Evolutionary conservation across 1,284 basidiomycete species (phyloP).

Genomic region (Mycena citricolor): DNA sequence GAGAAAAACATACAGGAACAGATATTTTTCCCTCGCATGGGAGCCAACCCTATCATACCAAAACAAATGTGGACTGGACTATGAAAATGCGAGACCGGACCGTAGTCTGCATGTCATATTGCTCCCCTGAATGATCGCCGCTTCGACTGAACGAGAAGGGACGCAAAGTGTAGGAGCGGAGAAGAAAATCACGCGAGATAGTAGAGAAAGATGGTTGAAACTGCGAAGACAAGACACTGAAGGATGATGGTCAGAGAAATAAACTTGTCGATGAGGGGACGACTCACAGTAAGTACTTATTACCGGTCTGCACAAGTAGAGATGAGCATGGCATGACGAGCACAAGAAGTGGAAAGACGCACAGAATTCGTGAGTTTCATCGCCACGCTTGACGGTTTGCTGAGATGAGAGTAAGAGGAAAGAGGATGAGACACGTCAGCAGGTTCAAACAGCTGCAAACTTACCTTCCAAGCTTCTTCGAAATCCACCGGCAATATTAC

Average conservation of each 20-base stretch:
- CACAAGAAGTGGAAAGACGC: constrained; percentile 35
- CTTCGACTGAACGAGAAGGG: constrained; percentile 58
- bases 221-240: constrained; percentile 9
- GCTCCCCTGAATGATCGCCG: constrained; percentile 83
- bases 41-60: constrained; percentile 43
- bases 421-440: constrained; percentile 31
- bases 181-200: constrained; percentile 16
- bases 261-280: constrained; percentile 21
- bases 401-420: constrained; percentile 40
- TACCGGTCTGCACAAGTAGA: constrained; percentile 20
- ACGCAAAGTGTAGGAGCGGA: constrained; percentile 77
- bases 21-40: constrained; percentile 53
- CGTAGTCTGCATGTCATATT: constrained; percentile 53
- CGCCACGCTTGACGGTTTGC: constrained; percentile 91
- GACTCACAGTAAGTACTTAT: constrained; percentile 26
- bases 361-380: constrained; percentile 97
- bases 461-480: constrained; percentile 97
- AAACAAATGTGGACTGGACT: constrained; percentile 33
- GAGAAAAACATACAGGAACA: constrained; percentile 10
- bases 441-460: constrained; percentile 46
- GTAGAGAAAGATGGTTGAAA: constrained; percentile 26
- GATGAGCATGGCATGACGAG: constrained; percentile 5
- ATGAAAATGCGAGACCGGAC: constrained; percentile 46
- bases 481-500: constrained; percentile 97
- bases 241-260: constrained; percentile 26